These are phyloP conservation scores for Petunia hybrid DNA, from an alignment of 305 asterid species.

Conservation along the genomic window DNA sequence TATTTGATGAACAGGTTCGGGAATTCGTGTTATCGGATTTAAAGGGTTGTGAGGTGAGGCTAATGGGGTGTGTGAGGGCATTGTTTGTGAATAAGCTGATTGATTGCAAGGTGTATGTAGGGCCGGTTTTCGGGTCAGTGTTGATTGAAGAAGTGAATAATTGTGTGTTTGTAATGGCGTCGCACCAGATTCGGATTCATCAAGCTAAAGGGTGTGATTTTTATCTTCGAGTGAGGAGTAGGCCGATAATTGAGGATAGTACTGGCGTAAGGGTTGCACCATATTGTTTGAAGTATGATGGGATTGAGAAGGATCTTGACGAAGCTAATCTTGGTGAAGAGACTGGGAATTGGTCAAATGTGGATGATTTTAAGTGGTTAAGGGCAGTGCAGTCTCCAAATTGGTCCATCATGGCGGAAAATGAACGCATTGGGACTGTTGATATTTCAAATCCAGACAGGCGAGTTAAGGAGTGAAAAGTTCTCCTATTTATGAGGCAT, in stretches of 20 bases:
- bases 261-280: slow-evolving; percentile 77
- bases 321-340: slow-evolving; percentile 81
- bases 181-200: slow-evolving; percentile 86
- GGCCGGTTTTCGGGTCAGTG: slow-evolving; percentile 78
- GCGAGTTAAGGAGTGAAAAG: background rate
- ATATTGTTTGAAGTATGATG: slow-evolving; percentile 66
- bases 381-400: slow-evolving; percentile 90
- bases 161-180: slow-evolving; percentile 69
- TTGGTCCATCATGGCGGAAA: slow-evolving; percentile 77
- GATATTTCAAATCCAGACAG: slow-evolving; percentile 44
- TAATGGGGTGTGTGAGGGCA: slow-evolving; percentile 77
- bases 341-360: slow-evolving; percentile 86
- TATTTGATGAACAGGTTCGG: slow-evolving; percentile 57
- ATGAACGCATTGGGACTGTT: slow-evolving; percentile 50
- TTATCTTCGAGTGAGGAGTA: slow-evolving; percentile 83
- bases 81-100: slow-evolving; percentile 70
- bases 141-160: slow-evolving; percentile 78
- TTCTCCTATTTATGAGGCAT: background rate
- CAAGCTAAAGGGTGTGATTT: slow-evolving; percentile 73
- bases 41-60: slow-evolving; percentile 65
- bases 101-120: slow-evolving; percentile 76
- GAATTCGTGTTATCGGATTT: slow-evolving; percentile 71
- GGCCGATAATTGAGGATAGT: slow-evolving; percentile 89
- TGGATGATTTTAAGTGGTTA: slow-evolving; percentile 91
- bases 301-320: slow-evolving; percentile 65